Evolutionary conservation across 2,329 filamentous ascomycete genomes (phyloP).

Genomic region (Phaeophleospora eucalypticola): DNA sequence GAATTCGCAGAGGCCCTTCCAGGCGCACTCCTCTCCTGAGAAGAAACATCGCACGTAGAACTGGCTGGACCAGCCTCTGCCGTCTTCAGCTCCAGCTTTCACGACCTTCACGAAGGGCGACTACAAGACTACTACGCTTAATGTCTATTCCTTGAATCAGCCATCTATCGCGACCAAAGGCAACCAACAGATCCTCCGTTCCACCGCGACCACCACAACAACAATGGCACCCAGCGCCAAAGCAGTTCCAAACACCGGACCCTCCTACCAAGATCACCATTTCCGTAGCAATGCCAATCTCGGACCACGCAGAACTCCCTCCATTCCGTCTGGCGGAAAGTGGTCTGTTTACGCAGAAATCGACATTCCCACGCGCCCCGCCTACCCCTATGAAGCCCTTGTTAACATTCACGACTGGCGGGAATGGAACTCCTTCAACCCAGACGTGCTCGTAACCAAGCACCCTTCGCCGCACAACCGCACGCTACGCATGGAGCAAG

Average conservation of each 20-base stretch:
- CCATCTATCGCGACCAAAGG: background rate
- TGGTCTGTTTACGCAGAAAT: slow-evolving; percentile 30
- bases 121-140: background rate
- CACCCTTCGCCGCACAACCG: slow-evolving; percentile 32
- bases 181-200: background rate
- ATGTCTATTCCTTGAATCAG: background rate
- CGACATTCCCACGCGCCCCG: slow-evolving; percentile 39
- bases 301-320: slow-evolving; percentile 26
- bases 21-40: too few species aligned
- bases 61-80: background rate
- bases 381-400: slow-evolving; percentile 42
- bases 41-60: too few species aligned
- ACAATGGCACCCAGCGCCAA: background rate
- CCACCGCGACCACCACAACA: background rate
- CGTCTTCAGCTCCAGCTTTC: too few species aligned
- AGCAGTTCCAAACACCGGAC: slow-evolving; percentile 3
- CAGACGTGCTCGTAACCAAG: slow-evolving; percentile 42
- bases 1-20: too few species aligned
- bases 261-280: slow-evolving; percentile 21
- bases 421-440: slow-evolving; percentile 47
- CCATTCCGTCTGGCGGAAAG: slow-evolving; percentile 30
- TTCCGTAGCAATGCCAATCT: slow-evolving; percentile 27
- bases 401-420: slow-evolving; percentile 44
- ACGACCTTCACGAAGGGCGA: too few species aligned
- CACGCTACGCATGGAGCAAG: slow-evolving; percentile 31